Percentiles rank a stretch among this genome's conserved stretches.
phyloP scores from a whole-genome alignment of 2,329 filamentous ascomycete species.

The Ophiostoma fasciatum region DNA sequence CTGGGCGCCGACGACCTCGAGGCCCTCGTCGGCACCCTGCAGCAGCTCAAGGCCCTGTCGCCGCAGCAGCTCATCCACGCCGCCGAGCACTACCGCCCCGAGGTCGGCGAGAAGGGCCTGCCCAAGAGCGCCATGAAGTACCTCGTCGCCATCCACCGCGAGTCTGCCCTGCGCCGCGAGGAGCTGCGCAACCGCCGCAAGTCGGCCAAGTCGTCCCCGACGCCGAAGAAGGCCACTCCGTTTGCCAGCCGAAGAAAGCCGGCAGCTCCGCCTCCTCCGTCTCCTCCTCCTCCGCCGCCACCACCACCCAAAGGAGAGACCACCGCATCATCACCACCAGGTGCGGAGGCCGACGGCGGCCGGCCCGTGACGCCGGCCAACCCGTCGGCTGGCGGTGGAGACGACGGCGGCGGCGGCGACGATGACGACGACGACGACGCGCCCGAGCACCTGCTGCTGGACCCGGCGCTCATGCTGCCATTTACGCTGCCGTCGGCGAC shows the following conservation, averaged over 20 bases:
- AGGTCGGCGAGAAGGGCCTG: conserved; percentile 87
- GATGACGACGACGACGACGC: conserved; percentile 52
- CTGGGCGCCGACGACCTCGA: conserved; percentile 74
- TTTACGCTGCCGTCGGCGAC: conserved; percentile 93
- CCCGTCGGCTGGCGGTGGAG: conserved; percentile 20
- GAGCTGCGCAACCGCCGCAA: conserved; percentile 32
- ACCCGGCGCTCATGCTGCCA: conserved; percentile 82
- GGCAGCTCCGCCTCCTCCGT: too few species aligned
- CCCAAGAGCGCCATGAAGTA: conserved; percentile 83
- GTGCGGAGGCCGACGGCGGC: conserved; percentile 3
- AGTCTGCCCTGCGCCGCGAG: conserved; percentile 47
- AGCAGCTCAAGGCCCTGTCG: conserved; percentile 73
- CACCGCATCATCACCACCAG: too few species aligned
- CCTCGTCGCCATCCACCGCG: conserved; percentile 63
- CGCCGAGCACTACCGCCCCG: conserved; percentile 81
- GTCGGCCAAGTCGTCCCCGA: conserved; percentile 28
- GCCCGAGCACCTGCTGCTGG: conserved; percentile 63
- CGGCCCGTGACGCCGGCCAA: background rate
- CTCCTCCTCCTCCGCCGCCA: too few species aligned
- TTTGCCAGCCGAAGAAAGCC: too few species aligned
- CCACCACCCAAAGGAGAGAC: too few species aligned
- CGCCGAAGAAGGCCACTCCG: conserved; percentile 17
- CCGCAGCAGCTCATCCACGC: conserved; percentile 84
- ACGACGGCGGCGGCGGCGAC: conserved; percentile 19
- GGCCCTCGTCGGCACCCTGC: conserved; percentile 71